Percentiles rank a stretch among this genome's conserved stretches.
phyloP scores from a whole-genome alignment of 305 asterid species.

The Monarda citriodora region DNA sequence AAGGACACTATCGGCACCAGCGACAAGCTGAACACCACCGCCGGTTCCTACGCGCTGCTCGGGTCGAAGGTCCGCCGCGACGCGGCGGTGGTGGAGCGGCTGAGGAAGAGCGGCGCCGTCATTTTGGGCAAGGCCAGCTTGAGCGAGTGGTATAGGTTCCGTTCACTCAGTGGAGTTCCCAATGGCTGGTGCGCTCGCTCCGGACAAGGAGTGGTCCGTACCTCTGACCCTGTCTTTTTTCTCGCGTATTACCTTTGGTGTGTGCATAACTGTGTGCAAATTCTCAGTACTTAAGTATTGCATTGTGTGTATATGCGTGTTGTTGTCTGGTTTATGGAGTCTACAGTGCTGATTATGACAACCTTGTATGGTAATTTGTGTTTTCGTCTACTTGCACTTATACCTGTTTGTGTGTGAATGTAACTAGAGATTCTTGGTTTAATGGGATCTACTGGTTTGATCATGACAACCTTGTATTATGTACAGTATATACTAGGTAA shows the following conservation, averaged over 20 bases:
- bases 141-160: conserved; percentile 61
- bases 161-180: conserved; percentile 36
- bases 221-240: neutral
- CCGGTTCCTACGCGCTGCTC: conserved; percentile 65
- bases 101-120: conserved; percentile 60
- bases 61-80: conserved; percentile 59
- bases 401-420: neutral
- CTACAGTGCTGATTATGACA: neutral
- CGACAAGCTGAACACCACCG: conserved; percentile 62
- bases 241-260: neutral
- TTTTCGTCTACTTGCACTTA: neutral
- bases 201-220: conserved; percentile 63
- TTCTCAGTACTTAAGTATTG: neutral
- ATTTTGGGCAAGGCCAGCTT: conserved; percentile 70
- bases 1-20: conserved; percentile 61
- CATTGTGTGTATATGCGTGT: neutral
- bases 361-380: neutral
- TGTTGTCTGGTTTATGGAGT: neutral
- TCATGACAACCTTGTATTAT: neutral
- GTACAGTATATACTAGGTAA: neutral
- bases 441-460: neutral
- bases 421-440: neutral
- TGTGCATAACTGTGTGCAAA: neutral
- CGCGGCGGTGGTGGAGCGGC: conserved; percentile 66
- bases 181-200: conserved; percentile 67